A percentile compares a stretch with the other conserved stretches of the same genome.
Conservation (phyloP, 2,329 filamentous ascomycete species). For the Arthrinium puccinioides region DNA sequence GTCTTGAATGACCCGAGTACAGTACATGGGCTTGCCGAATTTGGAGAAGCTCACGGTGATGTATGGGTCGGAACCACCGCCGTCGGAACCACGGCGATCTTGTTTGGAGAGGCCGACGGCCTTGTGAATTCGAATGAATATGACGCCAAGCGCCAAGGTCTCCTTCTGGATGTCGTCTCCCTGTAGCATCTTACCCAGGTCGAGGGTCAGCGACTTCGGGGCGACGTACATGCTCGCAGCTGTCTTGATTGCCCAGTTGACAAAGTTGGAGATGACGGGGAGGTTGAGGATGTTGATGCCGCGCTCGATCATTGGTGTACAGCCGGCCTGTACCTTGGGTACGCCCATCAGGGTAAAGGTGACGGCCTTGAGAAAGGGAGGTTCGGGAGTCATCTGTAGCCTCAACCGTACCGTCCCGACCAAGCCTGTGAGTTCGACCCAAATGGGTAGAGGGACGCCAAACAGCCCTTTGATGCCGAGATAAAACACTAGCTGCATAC, state of each 20-base stretch:
- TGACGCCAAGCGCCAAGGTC: constrained; percentile 74
- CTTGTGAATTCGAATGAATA: constrained; percentile 88
- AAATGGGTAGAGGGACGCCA: constrained; percentile 80
- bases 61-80: constrained; percentile 90
- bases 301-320: constrained; percentile 84
- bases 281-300: constrained; percentile 89
- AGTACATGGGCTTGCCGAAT: constrained; percentile 96
- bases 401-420: constrained; percentile 81
- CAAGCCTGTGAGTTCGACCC: constrained; percentile 84
- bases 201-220: constrained; percentile 87
- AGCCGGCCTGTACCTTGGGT: constrained; percentile 82
- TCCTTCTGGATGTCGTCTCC: constrained; percentile 92
- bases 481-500: constrained; percentile 94
- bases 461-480: constrained; percentile 84
- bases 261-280: constrained; percentile 90
- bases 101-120: constrained; percentile 87
- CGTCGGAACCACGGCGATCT: constrained; percentile 71
- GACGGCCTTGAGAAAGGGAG: constrained; percentile 85
- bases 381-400: constrained; percentile 79
- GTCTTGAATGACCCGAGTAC: constrained; percentile 91
- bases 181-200: constrained; percentile 82
- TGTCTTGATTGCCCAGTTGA: constrained; percentile 87
- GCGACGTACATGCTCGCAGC: constrained; percentile 89
- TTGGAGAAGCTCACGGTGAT: constrained; percentile 94
- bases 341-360: constrained; percentile 93